Conservation (phyloP, 108 stramenopile species). For the Licmophora abbreviata region DNA sequence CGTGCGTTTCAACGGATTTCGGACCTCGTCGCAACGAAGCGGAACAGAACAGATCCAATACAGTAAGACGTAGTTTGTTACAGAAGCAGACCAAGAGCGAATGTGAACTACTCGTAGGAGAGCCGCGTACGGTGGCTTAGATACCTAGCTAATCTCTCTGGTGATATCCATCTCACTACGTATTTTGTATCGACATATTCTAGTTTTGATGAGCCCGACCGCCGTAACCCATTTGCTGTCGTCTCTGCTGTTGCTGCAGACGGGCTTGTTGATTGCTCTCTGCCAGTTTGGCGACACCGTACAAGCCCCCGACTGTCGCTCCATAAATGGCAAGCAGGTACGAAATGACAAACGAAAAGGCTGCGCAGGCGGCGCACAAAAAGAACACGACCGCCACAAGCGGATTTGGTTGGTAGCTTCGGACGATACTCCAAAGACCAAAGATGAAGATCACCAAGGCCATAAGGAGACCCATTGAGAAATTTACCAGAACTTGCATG, state of each 20-base stretch:
- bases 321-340: constrained; percentile 74
- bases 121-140: no score
- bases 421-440: constrained; percentile 72
- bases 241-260: background rate
- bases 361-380: constrained; percentile 57
- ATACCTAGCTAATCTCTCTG: no score
- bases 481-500: constrained; percentile 76
- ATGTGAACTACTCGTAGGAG: no score
- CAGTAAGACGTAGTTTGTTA: no score
- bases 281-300: constrained; percentile 76
- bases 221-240: background rate
- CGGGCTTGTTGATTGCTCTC: constrained; percentile 36
- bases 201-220: no score
- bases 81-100: no score
- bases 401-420: constrained; percentile 75
- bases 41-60: no score
- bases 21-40: no score
- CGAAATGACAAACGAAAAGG: constrained; percentile 77
- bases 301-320: constrained; percentile 72
- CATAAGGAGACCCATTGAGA: constrained; percentile 78
- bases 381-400: constrained; percentile 70
- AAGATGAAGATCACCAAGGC: constrained; percentile 69
- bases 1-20: no score
- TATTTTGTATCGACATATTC: no score
- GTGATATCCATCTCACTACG: no score